A percentile compares a stretch with the other conserved stretches of the same genome.
These are phyloP conservation scores for Candida pini DNA, from an alignment of 805 yeast genomes.

Conservation along the genomic window DNA sequence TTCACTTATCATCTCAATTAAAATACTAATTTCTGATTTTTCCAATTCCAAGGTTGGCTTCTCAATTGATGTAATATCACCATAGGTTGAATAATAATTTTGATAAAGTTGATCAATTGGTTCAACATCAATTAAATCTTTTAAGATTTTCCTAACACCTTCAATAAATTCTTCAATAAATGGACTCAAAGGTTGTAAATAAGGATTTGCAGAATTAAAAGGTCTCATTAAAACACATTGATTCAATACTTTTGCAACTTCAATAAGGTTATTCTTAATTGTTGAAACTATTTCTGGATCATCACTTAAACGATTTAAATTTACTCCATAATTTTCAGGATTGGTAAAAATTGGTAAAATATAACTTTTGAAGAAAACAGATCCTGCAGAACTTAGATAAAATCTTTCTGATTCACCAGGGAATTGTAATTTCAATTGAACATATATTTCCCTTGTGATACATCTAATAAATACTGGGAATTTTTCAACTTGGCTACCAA, in stretches of 20 bases:
- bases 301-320: conserved; percentile 17
- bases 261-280: conserved; percentile 45
- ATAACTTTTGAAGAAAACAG: conserved; percentile 51
- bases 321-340: conserved; percentile 56
- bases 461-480: conserved; percentile 55
- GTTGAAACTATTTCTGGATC: conserved; percentile 21
- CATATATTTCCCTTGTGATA: conserved; percentile 41
- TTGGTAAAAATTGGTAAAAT: conserved; percentile 39
- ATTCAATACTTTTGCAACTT: conserved; percentile 51
- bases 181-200: conserved; percentile 75
- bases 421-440: conserved; percentile 31
- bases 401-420: conserved; percentile 57
- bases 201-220: conserved; percentile 56
- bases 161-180: conserved; percentile 50
- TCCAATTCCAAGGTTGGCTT: conserved; percentile 42
- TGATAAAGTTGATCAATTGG: conserved; percentile 56
- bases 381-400: conserved; percentile 64
- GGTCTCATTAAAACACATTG: conserved; percentile 67
- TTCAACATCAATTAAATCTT: conserved; percentile 44
- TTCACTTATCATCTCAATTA: conserved; percentile 37
- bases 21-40: conserved; percentile 38
- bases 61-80: conserved; percentile 52
- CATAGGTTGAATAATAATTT: conserved; percentile 51
- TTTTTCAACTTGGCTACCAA: conserved; percentile 34
- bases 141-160: conserved; percentile 39